Conservation (phyloP, 495 filamentous ascomycete species). For the Neurospora sp. region DNA sequence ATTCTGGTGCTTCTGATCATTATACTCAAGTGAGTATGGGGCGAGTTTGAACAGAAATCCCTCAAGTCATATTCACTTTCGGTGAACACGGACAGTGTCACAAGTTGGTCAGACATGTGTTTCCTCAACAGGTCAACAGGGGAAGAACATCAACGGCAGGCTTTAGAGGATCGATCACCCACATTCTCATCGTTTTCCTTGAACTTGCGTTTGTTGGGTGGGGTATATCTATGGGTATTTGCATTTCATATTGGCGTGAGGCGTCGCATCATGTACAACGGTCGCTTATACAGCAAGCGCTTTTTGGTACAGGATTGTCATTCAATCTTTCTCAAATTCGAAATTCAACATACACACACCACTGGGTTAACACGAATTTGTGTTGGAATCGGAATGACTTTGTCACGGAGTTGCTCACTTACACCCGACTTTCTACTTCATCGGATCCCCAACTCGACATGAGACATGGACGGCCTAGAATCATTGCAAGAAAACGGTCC, state of each 20-base stretch:
- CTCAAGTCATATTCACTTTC: neutral
- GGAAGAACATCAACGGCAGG: neutral
- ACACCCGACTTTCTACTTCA: neutral
- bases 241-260: neutral
- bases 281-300: neutral
- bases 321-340: neutral
- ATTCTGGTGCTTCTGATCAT: slow-evolving; percentile 69
- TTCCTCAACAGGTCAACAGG: neutral
- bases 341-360: neutral
- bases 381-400: neutral
- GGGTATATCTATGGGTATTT: neutral
- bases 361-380: neutral
- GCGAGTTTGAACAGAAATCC: neutral
- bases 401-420: neutral
- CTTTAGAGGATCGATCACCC: neutral
- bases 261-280: neutral
- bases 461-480: neutral
- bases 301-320: neutral
- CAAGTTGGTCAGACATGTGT: neutral
- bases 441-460: neutral
- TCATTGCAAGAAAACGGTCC: neutral
- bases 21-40: slow-evolving; percentile 52
- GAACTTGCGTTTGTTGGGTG: neutral
- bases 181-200: neutral
- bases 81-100: neutral